Evolutionary conservation across 768 basidiomycete species (phyloP), one percentile per base, ranked within the genome.

Genomic region (Exsudoporus frostii): DNA sequence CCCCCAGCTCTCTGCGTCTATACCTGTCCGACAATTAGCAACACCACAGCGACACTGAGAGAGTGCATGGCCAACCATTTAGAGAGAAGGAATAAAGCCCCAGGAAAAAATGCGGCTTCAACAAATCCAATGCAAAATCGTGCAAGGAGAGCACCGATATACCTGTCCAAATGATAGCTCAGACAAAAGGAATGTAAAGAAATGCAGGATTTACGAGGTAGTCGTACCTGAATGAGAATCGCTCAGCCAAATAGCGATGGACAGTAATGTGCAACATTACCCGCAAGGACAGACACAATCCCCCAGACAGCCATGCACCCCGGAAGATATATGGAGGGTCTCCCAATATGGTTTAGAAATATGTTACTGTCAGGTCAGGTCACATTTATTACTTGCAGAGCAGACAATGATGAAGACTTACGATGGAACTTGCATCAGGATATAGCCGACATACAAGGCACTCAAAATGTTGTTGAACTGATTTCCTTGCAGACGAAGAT

Each of bases 371-470:
- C 41, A 17, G 44, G 17, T n/a, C 8, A 29, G 19, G 20, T 27
- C 17, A 46, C 42, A 7, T 43, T 36, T 22, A 45, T n/a, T 1
- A 29, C 19, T 24, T 25, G 36, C 13, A 49, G 30, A 24, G 37
- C 17, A 41, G 24, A 45, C 22, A 9, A 44, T 30, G 37, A 20
- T 27, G 62, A 5, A 11, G 4, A 71, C 84, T 63, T 59, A 85
- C 83, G 84, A 86, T 32, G 88, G 88, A 49, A 90, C 78, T 65
- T 90, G 88, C 87, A 89, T 88, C 36, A 88, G 68, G 52, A 86
- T 86, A 63, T 90, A 90, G 15, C 86, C 86, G 30, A 85, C 74
- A 57, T 86, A 87, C 44, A 87, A 75, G 47, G 86, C 80, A 38
- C 84, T 84, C 38, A 90, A 68, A 15, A 90, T 68, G 0, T 86